Evolutionary conservation across 805 yeast species (phyloP).

Genomic region (Pachysolen tannophilus): DNA sequence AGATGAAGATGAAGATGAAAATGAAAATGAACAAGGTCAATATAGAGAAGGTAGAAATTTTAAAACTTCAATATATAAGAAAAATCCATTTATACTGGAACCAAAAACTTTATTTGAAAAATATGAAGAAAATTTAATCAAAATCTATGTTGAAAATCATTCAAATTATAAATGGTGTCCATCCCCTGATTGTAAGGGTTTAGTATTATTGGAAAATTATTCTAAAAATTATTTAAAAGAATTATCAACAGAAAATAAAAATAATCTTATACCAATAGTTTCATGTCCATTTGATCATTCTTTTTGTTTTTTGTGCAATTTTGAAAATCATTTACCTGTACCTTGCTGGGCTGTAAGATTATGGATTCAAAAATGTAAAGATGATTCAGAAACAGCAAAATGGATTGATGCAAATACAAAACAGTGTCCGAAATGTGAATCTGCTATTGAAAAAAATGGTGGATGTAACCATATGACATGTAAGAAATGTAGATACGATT

Average conservation of each 20-base stretch:
- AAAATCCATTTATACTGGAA: conserved; percentile 7
- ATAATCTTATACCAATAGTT: conserved; percentile 52
- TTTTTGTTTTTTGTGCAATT: conserved; percentile 73
- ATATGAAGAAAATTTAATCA: conserved; percentile 36
- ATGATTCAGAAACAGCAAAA: conserved; percentile 80
- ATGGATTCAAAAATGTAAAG: conserved; percentile 77
- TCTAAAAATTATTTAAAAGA: conserved; percentile 14
- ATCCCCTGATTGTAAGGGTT: conserved; percentile 63
- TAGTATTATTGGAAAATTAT: conserved; percentile 26
- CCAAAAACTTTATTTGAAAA: conserved; percentile 21
- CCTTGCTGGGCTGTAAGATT: conserved; percentile 59
- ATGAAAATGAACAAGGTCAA: conserved; percentile 15
- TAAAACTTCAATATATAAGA: conserved; percentile 10
- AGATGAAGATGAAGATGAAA: conserved; percentile 9
- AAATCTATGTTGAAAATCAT: conserved; percentile 44
- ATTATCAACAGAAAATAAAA: conserved; percentile 6
- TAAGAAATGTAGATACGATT: conserved; percentile 64
- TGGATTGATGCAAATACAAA: conserved; percentile 87
- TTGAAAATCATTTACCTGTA: conserved; percentile 77
- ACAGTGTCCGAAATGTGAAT: conserved; percentile 74
- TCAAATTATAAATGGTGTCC: conserved; percentile 72
- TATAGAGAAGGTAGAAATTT: too few species aligned
- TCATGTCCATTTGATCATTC: conserved; percentile 56
- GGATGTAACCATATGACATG: conserved; percentile 98
- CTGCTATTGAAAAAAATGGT: conserved; percentile 85